Base-by-base conservation (phyloP, 441 rosid genomes). In the Gossypium gossypioides region DNA sequence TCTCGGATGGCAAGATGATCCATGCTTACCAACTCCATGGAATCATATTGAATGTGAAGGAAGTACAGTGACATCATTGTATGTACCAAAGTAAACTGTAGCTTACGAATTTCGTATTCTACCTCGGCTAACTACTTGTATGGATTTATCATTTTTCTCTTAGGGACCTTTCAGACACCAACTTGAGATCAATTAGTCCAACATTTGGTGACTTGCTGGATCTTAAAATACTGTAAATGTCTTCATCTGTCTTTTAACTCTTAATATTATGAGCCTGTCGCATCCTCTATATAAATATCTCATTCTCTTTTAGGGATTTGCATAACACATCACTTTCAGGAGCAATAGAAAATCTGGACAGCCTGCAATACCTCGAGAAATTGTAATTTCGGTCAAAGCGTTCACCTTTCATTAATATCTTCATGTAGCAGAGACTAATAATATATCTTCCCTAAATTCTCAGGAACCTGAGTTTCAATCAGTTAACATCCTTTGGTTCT, bases 381-480 rank as follows among this genome's bases (percentile, higher is more conserved):
- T 81, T 90, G 97, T 91, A 90, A 82, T 71, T 73, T 74, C 70
- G 72, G 8, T 60, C 66, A 16, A 52, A 25, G 13, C 0, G 3
- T 64, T 40, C 66, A 52, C 72, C 42, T 18, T n/a, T 50, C 0
- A 19, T 68, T 8, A 40, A 3, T 73, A 54, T 72, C 56, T 44
- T 55, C 59, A 21, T 34, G 48, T 54, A 56, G 72, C 56, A 32
- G 19, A 34, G 54, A 48, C 44, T 72, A 61, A 69, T 22, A 68
- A 70, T 60, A 55, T 21, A 40, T 42, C 44, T 9, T 19, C 29
- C 37, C 60, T 68, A 71, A 73, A 50, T 70, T 73, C 79, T 61
- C 87, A 93, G 98, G 89, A 90, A 91, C 76, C 81, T 93, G 84
- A 93, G 98, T 78, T 91, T 87, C 87, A 93, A 93, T 74, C 81